These are phyloP conservation scores for Ochetophila trinervis DNA, from an alignment of 306 rosid species.

Conservation along the genomic window DNA sequence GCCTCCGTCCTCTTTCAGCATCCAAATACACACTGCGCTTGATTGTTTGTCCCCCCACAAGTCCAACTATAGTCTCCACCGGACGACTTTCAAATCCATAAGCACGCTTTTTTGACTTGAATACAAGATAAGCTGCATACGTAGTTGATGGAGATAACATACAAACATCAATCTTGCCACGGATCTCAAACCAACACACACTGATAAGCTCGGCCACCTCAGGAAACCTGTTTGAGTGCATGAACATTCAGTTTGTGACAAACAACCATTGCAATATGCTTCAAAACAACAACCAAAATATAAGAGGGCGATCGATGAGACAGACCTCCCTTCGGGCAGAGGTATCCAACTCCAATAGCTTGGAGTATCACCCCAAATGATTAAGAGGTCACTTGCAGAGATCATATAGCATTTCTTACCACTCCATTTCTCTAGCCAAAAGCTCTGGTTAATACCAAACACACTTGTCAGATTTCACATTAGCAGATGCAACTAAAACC, in stretches of 20 bases:
- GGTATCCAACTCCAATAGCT: constrained; percentile 62
- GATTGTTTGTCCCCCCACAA: constrained; percentile 27
- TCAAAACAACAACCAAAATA: neutral
- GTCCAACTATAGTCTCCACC: constrained; percentile 46
- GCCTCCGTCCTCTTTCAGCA: constrained; percentile 2
- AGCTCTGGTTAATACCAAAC: constrained; percentile 40
- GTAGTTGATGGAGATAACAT: constrained; percentile 48
- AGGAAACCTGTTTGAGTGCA: constrained; percentile 40
- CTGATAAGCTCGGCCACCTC: constrained; percentile 59
- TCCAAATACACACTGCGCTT: constrained; percentile 40
- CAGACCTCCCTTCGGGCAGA: constrained; percentile 42
- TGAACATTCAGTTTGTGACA: neutral
- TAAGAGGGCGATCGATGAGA: neutral
- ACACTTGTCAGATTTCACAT: neutral
- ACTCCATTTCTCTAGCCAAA: constrained; percentile 45
- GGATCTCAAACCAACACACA: constrained; percentile 77
- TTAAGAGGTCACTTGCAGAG: constrained; percentile 47
- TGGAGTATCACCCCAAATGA: constrained; percentile 64
- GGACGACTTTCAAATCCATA: constrained; percentile 50
- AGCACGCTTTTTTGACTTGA: constrained; percentile 29
- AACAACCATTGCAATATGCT: neutral
- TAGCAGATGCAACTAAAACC: neutral
- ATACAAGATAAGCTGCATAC: constrained; percentile 63
- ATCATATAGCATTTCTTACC: constrained; percentile 77
- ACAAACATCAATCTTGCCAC: constrained; percentile 38